Conservation (phyloP, 1,284 basidiomycete species). For the Agroathelia rolfsii region DNA sequence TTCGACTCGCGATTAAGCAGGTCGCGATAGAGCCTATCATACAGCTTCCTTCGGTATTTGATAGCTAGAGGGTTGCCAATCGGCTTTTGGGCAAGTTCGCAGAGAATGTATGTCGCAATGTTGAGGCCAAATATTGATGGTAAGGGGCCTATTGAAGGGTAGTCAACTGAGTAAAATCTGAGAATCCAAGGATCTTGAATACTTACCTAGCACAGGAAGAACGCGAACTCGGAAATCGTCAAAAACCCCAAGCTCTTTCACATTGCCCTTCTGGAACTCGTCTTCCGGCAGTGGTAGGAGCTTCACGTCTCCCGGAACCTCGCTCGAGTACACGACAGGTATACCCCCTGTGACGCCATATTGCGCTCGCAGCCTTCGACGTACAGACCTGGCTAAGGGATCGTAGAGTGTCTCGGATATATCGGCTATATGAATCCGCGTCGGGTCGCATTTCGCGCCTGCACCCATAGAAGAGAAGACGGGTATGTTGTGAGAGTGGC, state of each 20-base stretch:
- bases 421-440: constrained; percentile 90
- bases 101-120: constrained; percentile 79
- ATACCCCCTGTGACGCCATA: constrained; percentile 71
- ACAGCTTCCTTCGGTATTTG: constrained; percentile 77
- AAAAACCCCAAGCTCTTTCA: constrained; percentile 86
- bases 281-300: constrained; percentile 87
- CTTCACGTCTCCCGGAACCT: constrained; percentile 82
- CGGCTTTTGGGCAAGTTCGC: constrained; percentile 75
- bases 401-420: constrained; percentile 92
- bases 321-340: constrained; percentile 94
- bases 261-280: constrained; percentile 83
- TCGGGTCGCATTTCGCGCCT: constrained; percentile 93
- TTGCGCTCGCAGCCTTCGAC: constrained; percentile 65
- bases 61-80: constrained; percentile 75
- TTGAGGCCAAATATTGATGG: constrained; percentile 86
- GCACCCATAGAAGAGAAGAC: constrained; percentile 98
- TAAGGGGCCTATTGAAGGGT: constrained; percentile 57
- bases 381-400: constrained; percentile 86
- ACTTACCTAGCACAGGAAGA: constrained; percentile 70
- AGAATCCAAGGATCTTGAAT: background rate
- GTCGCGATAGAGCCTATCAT: constrained; percentile 72
- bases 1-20: constrained; percentile 66
- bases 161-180: background rate
- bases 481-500: constrained; percentile 64
- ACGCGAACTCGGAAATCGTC: constrained; percentile 93